Evolutionary conservation across 768 basidiomycete genomes (phyloP), one percentile per base, ranked within the genome.

Genomic region (Pisolithus microcarpus): DNA sequence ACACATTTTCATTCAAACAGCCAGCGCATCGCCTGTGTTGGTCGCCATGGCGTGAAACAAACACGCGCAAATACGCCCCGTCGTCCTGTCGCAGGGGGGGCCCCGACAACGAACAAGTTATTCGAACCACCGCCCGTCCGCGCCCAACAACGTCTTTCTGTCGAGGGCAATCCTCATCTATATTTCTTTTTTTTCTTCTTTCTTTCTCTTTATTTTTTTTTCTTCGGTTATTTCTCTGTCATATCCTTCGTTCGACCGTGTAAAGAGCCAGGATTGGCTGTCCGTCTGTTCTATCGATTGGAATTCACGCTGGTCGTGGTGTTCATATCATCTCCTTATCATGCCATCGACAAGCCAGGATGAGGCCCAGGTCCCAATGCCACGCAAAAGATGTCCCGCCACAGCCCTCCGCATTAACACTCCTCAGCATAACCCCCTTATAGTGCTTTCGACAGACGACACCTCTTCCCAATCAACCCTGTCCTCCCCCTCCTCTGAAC

Each of bases 351-450:
- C 55, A 39, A 48, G 43, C 43, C 46, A 54, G 52, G 63, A 56
- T 61, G 62, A 54, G 67, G 55, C 43, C 54, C 64, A 66, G 60
- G 51, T 50, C 54, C 55, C 62, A 54, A 66, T 72, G 68, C 70
- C 70, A 59, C 72, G 74, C 71, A 77, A 68, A 64, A 76, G 72
- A 65, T 76, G 75, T 50, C 74, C 79, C 23, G 75, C 79, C 64
- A 65, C 78, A 59, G 68, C 73, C 58, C 78, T 83, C 61, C 79
- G 76, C 70, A 80, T 84, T 65, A 68, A 79, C 61, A 75, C 80
- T 47, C 76, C 81, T 55, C 64, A 70, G 47, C 71, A 71, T 46
- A 62, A 64, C 58, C 65, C 75, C 59, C 75, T 75, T 65, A 74
- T 78, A 69, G 72, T 74, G 60, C 69, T 78, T 60, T 72, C 74